These are phyloP conservation scores for Xylaria sp. DNA, from an alignment of 2,329 filamentous ascomycete species.

Conservation along the genomic window DNA sequence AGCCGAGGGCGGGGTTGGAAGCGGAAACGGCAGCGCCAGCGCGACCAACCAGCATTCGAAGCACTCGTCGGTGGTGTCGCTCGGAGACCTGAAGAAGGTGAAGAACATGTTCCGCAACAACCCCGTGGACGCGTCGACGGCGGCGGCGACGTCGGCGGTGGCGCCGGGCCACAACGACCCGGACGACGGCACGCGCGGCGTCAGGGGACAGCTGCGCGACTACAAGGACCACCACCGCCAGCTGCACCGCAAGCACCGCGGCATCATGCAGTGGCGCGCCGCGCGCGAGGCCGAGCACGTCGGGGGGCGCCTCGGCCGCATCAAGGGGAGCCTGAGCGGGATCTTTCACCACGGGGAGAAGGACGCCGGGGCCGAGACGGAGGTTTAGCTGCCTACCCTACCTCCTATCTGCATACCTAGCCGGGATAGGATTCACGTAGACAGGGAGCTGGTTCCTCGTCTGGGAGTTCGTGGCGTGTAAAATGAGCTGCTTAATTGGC, in stretches of 20 bases:
- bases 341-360: constrained; percentile 63
- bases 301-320: constrained; percentile 55
- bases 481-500: no score
- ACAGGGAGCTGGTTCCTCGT: neutral
- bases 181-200: constrained; percentile 49
- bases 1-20: constrained; percentile 23
- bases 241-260: constrained; percentile 67
- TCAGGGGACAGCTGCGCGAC: constrained; percentile 57
- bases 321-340: constrained; percentile 60
- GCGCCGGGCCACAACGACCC: constrained; percentile 43
- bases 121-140: constrained; percentile 35
- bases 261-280: constrained; percentile 73
- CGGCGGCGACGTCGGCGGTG: constrained; percentile 33
- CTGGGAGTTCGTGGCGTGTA: no score
- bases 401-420: no score
- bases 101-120: constrained; percentile 41
- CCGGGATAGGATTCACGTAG: no score
- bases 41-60: neutral
- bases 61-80: constrained; percentile 26
- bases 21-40: neutral
- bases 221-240: constrained; percentile 62
- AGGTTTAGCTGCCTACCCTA: no score
- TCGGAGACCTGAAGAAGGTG: constrained; percentile 39
- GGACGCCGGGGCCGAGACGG: constrained; percentile 66
- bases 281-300: constrained; percentile 54